Evolutionary conservation across 1,139 yeast species (phyloP).

Genomic region (Kodamaea sp.): DNA sequence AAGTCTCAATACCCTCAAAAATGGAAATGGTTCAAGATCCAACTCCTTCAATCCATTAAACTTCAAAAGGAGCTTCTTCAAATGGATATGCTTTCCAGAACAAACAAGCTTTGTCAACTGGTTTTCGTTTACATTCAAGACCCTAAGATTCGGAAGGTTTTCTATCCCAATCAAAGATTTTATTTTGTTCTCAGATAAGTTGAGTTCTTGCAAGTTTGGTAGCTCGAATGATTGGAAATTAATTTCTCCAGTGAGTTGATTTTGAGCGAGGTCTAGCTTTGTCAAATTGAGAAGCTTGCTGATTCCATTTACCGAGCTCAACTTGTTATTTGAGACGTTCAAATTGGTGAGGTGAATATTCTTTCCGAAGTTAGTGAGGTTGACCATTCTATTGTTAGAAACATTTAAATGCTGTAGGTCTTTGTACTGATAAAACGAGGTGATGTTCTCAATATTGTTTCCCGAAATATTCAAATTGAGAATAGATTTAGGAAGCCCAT

Average conservation of each 20-base stretch:
- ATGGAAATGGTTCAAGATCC: constrained; percentile 35
- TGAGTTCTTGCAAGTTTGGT: constrained; percentile 45
- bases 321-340: constrained; percentile 32
- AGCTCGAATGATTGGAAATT: constrained; percentile 38
- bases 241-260: constrained; percentile 39
- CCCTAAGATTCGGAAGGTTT: constrained; percentile 33
- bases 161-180: constrained; percentile 36
- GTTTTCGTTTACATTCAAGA: constrained; percentile 49
- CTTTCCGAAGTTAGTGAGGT: constrained; percentile 29
- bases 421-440: constrained; percentile 40
- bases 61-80: constrained; percentile 48
- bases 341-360: constrained; percentile 43
- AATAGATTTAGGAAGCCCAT: constrained; percentile 46
- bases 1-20: constrained; percentile 44
- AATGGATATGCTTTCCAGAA: constrained; percentile 23
- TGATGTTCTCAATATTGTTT: constrained; percentile 43
- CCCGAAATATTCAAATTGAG: constrained; percentile 37
- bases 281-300: constrained; percentile 40
- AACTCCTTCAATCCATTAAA: constrained; percentile 37
- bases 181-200: constrained; percentile 45
- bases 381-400: constrained; percentile 37
- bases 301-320: constrained; percentile 41
- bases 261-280: constrained; percentile 43
- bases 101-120: constrained; percentile 27
- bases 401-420: constrained; percentile 49